Base-by-base conservation (phyloP, 441 rosid species). In the Gossypium gossypioides region DNA sequence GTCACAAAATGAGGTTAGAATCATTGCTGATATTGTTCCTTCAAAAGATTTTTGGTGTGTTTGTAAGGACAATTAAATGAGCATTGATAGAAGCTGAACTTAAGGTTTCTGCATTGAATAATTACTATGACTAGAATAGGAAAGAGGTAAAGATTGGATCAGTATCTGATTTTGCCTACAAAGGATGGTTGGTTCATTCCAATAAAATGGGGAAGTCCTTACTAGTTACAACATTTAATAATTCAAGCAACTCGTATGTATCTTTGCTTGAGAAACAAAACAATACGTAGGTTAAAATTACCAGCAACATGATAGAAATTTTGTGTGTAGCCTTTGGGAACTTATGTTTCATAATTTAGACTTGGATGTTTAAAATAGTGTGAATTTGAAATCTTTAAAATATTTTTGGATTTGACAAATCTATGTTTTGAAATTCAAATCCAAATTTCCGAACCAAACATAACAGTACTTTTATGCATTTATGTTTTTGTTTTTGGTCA, bases 1-100 rank as follows among this genome's bases (percentile, higher is more conserved):
- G 93, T 90, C 73, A 82, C 91, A 63, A 87, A 87, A 79, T 88
- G 87, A 50, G 65, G 84, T 2, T 89, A 87, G 81, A 52, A 37
- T 57, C 29, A 16, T 40, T 16, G 21, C 42, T 21, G 4, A 66
- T 6, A 21, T 21, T 19, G 74, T 32, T 29, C 68, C 69, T 64
- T 56, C 42, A 62, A 46, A n/a, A 37, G 25, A 56, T 32, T 55
- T 29, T 34, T 19, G 29, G 7, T 51, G n/a, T 6, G 34, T 12
- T 69, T 37, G 16, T 16, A n/a, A 55, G 37, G 64, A 60, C 25
- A 1, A 37, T 18, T 34, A 7, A 16, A 15, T 0, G 19, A 29
- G 67, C 25, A 16, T 62, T 3, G 12, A 18, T 34, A 0, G 25
- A 18, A 3, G 68, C 52, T 10, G 8, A 9, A 64, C 54, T 46